Conservation (phyloP, 306 rosid genomes). For the Lathyrus sativus region DNA sequence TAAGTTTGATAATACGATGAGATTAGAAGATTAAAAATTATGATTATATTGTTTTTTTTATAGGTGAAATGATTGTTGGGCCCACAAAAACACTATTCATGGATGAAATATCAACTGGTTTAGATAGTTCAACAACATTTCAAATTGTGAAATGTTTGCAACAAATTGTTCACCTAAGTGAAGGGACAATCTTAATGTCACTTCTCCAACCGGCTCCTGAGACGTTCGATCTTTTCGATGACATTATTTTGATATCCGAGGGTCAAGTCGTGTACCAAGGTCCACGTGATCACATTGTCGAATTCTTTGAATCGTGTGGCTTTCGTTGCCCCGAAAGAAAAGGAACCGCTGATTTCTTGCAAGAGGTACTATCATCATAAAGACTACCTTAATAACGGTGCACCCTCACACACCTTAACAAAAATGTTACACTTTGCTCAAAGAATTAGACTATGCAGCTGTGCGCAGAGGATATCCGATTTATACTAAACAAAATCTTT, state of each 20-base stretch:
- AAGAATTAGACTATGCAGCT: too few relatives aligned
- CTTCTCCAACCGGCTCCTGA: constrained; percentile 98
- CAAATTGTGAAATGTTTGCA: constrained; percentile 91
- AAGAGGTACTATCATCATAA: constrained; percentile 64
- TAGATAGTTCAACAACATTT: constrained; percentile 90
- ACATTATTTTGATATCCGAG: constrained; percentile 73
- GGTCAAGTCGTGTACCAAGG: constrained; percentile 91
- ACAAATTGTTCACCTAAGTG: constrained; percentile 84
- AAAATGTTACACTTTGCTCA: too few relatives aligned
- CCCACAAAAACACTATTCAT: constrained; percentile 82
- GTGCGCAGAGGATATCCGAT: too few relatives aligned
- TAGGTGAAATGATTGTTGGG: constrained; percentile 96
- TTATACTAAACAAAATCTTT: too few relatives aligned
- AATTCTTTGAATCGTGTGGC: constrained; percentile 73
- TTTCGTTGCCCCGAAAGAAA: constrained; percentile 88
- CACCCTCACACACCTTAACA: constrained; percentile 15
- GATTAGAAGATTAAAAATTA: too few relatives aligned
- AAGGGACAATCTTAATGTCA: constrained; percentile 82
- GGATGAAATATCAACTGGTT: constrained; percentile 98
- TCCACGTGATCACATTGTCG: constrained; percentile 70
- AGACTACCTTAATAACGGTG: neutral
- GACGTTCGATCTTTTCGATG: constrained; percentile 93
- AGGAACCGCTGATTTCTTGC: constrained; percentile 93
- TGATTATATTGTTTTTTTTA: neutral
- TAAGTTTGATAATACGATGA: too few relatives aligned